Base-by-base conservation (phyloP, 805 yeast species). In the Schizosaccharomyces japonicus region DNA sequence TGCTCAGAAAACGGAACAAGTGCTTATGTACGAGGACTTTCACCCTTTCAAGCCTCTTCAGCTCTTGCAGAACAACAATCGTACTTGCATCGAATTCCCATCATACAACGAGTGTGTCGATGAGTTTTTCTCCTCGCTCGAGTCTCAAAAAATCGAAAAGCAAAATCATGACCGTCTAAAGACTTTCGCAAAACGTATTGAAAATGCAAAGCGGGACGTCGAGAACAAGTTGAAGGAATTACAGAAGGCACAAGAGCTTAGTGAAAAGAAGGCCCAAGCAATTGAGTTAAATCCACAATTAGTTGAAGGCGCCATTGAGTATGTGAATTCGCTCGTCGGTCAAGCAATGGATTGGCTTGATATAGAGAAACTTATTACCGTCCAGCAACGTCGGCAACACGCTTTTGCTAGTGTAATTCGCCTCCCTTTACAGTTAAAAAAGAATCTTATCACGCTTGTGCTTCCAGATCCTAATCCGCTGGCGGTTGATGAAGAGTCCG, bases 301-400 rank as follows among this genome's bases (percentile, higher is more conserved):
- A 25, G 83, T 85, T 4, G 90, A 79, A 46, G 72, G 72, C 15
- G 83, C 90, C 45, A 77, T 72, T 50, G 60, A 58, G 5, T 76
- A 80, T 2, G 80, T 87, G 3, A 78, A 76, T 50, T 63, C 66
- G 1, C 62, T 83, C 48, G 52, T 84, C 3, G 76, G 78, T 49
- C 90, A 81, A 57, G 85, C 81, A 52, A 81, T 83, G 82, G 95
- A 87, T 58, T 87, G 98, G 98, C 71, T 72, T 39, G 78, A 82
- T 51, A 85, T 85, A 52, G 94, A 80, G 57, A 74, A 76, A 52
- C 62, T 79, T 49, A 76, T 87, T 47, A 63, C 69, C 45, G 67
- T 75, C 47, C 94, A 87, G 56, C 76, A 81, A 54, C 60, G 65
- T 1, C 71, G 76, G 54, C 76, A 78, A 1, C 80, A 77, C 54